Conservation (phyloP, 495 filamentous ascomycete species). For the Podospora australis region DNA sequence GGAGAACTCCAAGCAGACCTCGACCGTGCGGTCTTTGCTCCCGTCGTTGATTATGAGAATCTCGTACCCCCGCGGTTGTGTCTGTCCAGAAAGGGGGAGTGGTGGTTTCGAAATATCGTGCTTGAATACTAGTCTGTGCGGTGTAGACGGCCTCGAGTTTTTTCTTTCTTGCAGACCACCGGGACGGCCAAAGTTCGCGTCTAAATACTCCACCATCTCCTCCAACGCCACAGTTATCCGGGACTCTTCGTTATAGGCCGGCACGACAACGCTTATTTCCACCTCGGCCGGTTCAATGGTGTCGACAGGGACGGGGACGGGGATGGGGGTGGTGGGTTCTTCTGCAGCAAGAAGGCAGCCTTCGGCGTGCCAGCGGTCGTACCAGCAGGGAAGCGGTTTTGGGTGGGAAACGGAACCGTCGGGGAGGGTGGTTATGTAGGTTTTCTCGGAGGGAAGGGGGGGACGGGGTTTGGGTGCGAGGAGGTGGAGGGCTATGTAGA, state of each 20-base stretch:
- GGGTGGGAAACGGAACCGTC: conserved; percentile 54
- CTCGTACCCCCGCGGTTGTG: conserved; percentile 63
- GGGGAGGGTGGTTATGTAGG: conserved; percentile 67
- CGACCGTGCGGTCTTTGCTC: conserved; percentile 75
- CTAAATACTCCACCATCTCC: conserved; percentile 82
- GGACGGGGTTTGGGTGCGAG: conserved; percentile 76
- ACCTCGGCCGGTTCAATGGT: conserved; percentile 41
- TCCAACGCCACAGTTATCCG: conserved; percentile 77
- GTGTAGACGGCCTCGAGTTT: conserved; percentile 13
- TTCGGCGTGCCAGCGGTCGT: conserved; percentile 58
- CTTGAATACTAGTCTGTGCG: conserved; percentile 27
- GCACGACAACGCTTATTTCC: conserved; percentile 79
- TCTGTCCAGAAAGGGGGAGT: not conserved
- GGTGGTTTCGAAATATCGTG: conserved; percentile 1
- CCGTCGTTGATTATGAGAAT: conserved; percentile 94
- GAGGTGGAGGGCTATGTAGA: conserved; percentile 63
- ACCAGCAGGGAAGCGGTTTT: conserved; percentile 74
- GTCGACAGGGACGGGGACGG: conserved; percentile 29
- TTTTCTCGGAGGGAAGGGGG: conserved; percentile 71
- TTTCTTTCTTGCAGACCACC: conserved; percentile 6
- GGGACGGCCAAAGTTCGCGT: conserved; percentile 61
- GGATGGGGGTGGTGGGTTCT: conserved; percentile 28
- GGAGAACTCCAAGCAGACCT: conserved; percentile 73
- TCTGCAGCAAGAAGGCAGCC: conserved; percentile 34
- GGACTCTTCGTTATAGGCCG: conserved; percentile 89